Evolutionary conservation across 306 rosid species (phyloP), one percentile per base, ranked within the genome.

Genomic region (Cucurbita pepo): DNA sequence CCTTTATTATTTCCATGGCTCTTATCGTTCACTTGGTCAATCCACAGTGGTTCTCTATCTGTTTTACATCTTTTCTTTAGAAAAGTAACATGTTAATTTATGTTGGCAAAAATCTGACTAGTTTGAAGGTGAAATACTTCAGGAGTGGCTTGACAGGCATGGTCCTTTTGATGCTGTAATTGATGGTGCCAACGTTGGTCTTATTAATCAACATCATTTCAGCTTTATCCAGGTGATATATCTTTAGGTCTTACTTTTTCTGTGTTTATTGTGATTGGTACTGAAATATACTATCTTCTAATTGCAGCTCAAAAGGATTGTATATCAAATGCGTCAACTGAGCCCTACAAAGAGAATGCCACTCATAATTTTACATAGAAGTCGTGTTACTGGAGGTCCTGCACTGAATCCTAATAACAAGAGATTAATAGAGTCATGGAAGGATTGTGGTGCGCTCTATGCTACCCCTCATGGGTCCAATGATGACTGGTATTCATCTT

Each of bases 151-250:
- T 75, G 61, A 78, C 75, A 75, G 8, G 78, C 89, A 88, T 78
- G 91, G 96, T 75, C 96, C 96, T 10, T 95, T 88, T 43, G 99
- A 95, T 77, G 95, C 97, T 7, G 88, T 91, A 71, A 82, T 91
- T 50, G 99, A 95, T 81, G 99, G 96, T 73, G 99, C 99, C 69
- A 95, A 95, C 76, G 86, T 91, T 13, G 87, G 90, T 65, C 89
- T 91, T 50, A 47, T 64, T 53, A 76, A 84, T 30, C 70, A 69
- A 58, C 85, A 58, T 5, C 11, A 12, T 18, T 89, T 95, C 84
- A 95, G 76, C 73, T 94, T 89, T 79, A 52, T 21, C 19, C 96
- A 82, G 86, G 99, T 90, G 79, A 83, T 82, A 36, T 61, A 38
- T 61, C 38, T 11, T 59, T 59, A 2, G 34, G 3, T 30, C 30